These are phyloP conservation scores for Herpotrichia juniperi DNA, from an alignment of 2,329 filamentous ascomycete genomes.

Conservation along the genomic window DNA sequence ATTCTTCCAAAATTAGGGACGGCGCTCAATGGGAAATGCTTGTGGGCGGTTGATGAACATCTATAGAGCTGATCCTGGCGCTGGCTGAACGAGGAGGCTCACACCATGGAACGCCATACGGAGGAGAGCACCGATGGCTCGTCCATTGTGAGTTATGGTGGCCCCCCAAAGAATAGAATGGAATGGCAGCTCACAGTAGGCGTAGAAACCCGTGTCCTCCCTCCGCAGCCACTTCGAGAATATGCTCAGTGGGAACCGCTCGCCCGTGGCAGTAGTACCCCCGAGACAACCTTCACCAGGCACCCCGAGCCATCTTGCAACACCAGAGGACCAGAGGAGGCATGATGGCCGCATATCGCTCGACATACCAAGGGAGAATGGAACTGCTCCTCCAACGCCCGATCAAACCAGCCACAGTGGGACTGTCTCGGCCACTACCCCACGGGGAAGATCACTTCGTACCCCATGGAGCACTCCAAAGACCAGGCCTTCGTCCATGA, in stretches of 20 bases:
- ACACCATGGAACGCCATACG: constrained; percentile 39
- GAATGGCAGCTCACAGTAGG: constrained; percentile 18
- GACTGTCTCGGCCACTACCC: constrained; percentile 33
- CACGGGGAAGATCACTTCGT: constrained; percentile 45
- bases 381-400: constrained; percentile 24
- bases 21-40: constrained; percentile 39
- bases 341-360: constrained; percentile 47
- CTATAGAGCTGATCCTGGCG: constrained; percentile 35
- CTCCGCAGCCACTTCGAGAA: constrained; percentile 82
- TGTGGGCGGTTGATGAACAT: constrained; percentile 39
- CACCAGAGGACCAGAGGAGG: constrained; percentile 35
- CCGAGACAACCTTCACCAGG: constrained; percentile 42
- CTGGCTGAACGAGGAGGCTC: constrained; percentile 39
- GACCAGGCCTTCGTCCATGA: constrained; percentile 56
- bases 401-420: constrained; percentile 46
- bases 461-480: constrained; percentile 44
- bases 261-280: constrained; percentile 23
- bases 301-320: constrained; percentile 32
- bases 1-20: constrained; percentile 19
- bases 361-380: constrained; percentile 46
- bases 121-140: constrained; percentile 74
- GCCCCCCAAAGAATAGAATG: neutral
- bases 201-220: constrained; percentile 80
- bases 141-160: constrained; percentile 66
- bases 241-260: constrained; percentile 58